Conservation (phyloP, 2,329 filamentous ascomycete genomes). For the Aciculosporium take region DNA sequence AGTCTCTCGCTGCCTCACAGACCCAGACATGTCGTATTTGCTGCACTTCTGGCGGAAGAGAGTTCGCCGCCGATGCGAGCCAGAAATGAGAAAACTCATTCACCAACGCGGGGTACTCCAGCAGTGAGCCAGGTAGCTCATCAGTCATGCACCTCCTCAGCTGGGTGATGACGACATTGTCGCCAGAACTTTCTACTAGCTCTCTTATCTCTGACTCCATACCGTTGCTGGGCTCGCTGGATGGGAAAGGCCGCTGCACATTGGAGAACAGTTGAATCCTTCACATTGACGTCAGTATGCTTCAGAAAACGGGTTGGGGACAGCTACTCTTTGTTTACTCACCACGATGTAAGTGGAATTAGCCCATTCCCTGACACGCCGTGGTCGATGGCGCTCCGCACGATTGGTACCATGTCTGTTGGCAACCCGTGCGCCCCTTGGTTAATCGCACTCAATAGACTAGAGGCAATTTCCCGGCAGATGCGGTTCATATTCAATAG, state of each 20-base stretch:
- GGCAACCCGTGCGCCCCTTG: slow-evolving; percentile 14
- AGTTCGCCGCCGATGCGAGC: slow-evolving; percentile 15
- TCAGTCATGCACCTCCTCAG: slow-evolving; percentile 13
- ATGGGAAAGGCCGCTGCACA: not conserved
- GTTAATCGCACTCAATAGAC: slow-evolving; percentile 7
- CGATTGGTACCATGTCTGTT: slow-evolving; percentile 12
- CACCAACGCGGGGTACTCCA: slow-evolving; percentile 16
- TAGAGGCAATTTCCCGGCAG: slow-evolving; percentile 10
- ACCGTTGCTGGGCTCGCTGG: slow-evolving; percentile 9
- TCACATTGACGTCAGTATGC: not conserved
- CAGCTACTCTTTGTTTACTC: slow-evolving; percentile 7
- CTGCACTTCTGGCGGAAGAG: slow-evolving; percentile 13
- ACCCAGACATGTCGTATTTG: slow-evolving; percentile 15
- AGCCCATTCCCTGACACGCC: slow-evolving; percentile 14
- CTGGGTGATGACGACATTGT: slow-evolving; percentile 17
- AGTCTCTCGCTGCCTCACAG: slow-evolving; percentile 19
- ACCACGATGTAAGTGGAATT: slow-evolving; percentile 21
- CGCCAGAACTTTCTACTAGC: slow-evolving; percentile 14
- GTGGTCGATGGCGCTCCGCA: slow-evolving; percentile 14
- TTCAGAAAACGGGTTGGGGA: not conserved
- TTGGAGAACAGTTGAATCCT: slow-evolving; percentile 15
- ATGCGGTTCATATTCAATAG: slow-evolving; percentile 14
- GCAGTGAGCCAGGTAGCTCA: slow-evolving; percentile 12
- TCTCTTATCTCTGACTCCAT: slow-evolving; percentile 17
- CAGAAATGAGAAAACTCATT: slow-evolving; percentile 18